Conservation (phyloP, 2,329 filamentous ascomycete genomes). For the Penicillium glabrum region DNA sequence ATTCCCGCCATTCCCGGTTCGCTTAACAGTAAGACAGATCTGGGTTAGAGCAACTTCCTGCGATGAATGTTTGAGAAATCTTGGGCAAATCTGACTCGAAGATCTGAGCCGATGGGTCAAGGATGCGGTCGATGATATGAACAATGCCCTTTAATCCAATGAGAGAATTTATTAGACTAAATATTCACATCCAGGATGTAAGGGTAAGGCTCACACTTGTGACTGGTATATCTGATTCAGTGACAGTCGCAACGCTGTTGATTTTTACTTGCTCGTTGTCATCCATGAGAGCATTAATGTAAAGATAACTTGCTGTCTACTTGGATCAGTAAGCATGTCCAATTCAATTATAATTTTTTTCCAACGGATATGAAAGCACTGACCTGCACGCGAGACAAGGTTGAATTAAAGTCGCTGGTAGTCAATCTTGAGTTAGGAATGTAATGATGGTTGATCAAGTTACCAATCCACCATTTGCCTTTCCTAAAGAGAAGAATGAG, state of each 20-base stretch:
- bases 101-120: not conserved
- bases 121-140: not conserved
- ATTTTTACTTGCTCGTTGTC: not conserved
- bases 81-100: not conserved
- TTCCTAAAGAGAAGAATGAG: not conserved
- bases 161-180: not conserved
- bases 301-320: not conserved
- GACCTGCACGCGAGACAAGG: not conserved
- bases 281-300: not conserved
- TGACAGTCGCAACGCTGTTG: not conserved
- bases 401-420: not conserved
- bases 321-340: not conserved
- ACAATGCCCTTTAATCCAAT: not conserved
- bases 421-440: not conserved
- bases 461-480: constrained; percentile 1
- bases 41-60: not conserved
- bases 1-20: too few relatives aligned
- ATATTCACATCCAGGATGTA: fast-evolving
- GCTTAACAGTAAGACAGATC: not conserved
- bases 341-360: fast-evolving
- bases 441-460: not conserved
- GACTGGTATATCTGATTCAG: not conserved
- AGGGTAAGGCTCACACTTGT: not conserved
- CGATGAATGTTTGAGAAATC: not conserved
- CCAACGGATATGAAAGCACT: not conserved